Evolutionary conservation across 75 land plant genomes (phyloP), one percentile per base, ranked within the genome.

Genomic region (Cryptomeria japonica): DNA sequence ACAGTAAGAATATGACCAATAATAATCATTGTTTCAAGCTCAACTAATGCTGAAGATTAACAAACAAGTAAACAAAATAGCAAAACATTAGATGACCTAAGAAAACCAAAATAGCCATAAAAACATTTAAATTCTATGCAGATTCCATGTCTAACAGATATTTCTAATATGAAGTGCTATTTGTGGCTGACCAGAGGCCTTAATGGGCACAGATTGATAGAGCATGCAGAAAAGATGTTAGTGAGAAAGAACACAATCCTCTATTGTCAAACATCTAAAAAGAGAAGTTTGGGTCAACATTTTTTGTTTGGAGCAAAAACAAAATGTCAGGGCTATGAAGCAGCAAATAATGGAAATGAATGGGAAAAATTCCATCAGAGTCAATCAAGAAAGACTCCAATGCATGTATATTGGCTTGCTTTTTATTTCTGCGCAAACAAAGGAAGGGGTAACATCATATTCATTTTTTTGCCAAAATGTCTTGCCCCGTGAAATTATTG

Each of bases 1-100:
- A 7, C 22, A n/a, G n/a, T 44, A 37, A 88, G 34, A 79, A 18
- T 83, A 89, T 82, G 25, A 89, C 53, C 22, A 87, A 61, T 44
- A 10, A 22, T 87, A 5, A 42, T 31, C 38, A 86, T n/a, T 46
- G 75, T 38, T 55, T n/a, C 39, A 85, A 22, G 34, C 15, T 49
- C 28, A 55, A 37, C 39, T 55, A 6, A 85, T 85, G 46, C 84
- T 82, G 4, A 44, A 82, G 41, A 12, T 49, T 82, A 82, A 44
- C 47, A 82, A 82, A 80, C 11, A 7, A 36, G 8, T n/a, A 39
- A 19, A 79, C 41, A 41, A 41, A 41, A 16, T 31, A 38, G 9
- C 18, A 79, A 28, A 82, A 28, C 2, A 79, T 41, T 28, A 46
- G 14, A 46, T n/a, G 32, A 82, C 46, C 0, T 25, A 22, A 41